phyloP scores from a whole-genome alignment of 106 monocot species.

The Hemerocallis citrina region DNA sequence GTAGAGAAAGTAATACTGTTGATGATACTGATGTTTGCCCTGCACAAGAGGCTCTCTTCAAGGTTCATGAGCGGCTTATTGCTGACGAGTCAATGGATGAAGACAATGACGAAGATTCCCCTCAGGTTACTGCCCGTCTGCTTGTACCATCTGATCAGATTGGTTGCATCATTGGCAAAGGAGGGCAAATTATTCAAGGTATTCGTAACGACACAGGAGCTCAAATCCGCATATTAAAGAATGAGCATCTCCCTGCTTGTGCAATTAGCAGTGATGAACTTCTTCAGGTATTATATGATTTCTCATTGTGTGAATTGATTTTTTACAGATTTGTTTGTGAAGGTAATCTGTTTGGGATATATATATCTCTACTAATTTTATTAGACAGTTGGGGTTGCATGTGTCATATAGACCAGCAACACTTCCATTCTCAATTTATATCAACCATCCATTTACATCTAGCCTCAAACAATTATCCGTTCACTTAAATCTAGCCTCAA shows the following conservation, averaged over 20 bases:
- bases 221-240: constrained; percentile 65
- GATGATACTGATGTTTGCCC: constrained; percentile 75
- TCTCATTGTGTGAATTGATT: too few relatives aligned
- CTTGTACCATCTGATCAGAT: constrained; percentile 96
- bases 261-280: constrained; percentile 71
- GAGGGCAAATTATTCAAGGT: constrained; percentile 61
- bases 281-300: constrained; percentile 83
- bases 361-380: too few relatives aligned
- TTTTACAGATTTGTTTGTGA: too few relatives aligned
- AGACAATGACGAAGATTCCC: constrained; percentile 31
- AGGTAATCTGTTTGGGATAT: too few relatives aligned
- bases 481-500: too few relatives aligned
- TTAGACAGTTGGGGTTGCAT: too few relatives aligned
- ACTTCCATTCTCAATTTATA: too few relatives aligned
- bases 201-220: constrained; percentile 65
- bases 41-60: constrained; percentile 94
- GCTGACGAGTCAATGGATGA: constrained; percentile 53
- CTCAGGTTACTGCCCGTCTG: constrained; percentile 64
- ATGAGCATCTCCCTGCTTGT: constrained; percentile 66
- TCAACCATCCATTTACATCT: too few relatives aligned
- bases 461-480: too few relatives aligned
- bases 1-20: constrained; percentile 46
- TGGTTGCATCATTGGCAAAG: constrained; percentile 94
- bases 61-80: constrained; percentile 67
- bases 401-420: too few relatives aligned